Base-by-base conservation (phyloP, 805 yeast genomes). In the Cyberlindnera euphorbiae region DNA sequence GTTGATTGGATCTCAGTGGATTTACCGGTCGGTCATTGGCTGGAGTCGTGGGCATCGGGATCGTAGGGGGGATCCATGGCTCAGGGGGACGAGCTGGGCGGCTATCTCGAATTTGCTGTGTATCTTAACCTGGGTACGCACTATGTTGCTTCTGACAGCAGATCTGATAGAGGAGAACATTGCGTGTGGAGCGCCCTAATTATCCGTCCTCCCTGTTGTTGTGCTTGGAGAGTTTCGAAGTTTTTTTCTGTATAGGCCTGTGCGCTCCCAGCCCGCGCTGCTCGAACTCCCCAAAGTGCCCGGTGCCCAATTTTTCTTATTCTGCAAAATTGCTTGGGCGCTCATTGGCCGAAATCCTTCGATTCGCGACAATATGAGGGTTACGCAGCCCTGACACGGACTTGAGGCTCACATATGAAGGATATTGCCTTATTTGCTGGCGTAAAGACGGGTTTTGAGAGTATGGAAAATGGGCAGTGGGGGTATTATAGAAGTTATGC, bases 131-230 rank as follows among this genome's bases (percentile, higher is more conserved):
- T 13, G 6, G 6, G 9, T 8, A 54, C 56, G 35, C 49, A 54
- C 59, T 35, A 54, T 52, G 49, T 54, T 54, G 47, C 50, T 47
- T 47, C 52, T 54, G 41, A 54, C 53, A 50, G 59, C 46, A 43
- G 55, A 48, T 54, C 59, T 54, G 47, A 54, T 18, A 33, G 59
- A 52, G 40, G 58, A 50, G 52, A 54, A 54, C 59, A 54, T 54
- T 41, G 36, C 39, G 34, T 28, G 41, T 34, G 36, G 32, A 17
- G 22, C 9, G 9, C 17, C 15, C 17, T 14, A 17, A 26, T 12
- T 4, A 10, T 15, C 4, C 11, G 13, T 16, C 23, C 9, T 13
- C 25, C 6, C 14, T 31, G 36, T 26, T 23, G 44, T 30, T 26
- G 34, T 22, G 24, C 19, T 16, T 21, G 39, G 6, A 14, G 32